Evolutionary conservation across 768 basidiomycete species (phyloP).

Genomic region (Boletus sp.): DNA sequence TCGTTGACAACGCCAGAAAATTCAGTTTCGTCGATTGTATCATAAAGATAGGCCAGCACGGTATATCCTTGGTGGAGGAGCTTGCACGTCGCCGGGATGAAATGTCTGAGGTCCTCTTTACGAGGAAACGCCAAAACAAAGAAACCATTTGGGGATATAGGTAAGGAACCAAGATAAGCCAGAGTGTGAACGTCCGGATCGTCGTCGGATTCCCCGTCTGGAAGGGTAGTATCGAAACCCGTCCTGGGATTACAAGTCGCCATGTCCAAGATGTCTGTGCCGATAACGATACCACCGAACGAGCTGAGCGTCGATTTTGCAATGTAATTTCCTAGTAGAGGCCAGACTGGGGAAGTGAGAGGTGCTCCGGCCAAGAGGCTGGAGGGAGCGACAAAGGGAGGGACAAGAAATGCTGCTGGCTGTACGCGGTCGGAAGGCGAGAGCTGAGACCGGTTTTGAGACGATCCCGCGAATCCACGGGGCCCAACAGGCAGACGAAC

Average conservation of each 20-base stretch:
- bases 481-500: slow-evolving; percentile 43
- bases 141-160: slow-evolving; percentile 15
- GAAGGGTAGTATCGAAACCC: neutral
- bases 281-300: slow-evolving; percentile 41
- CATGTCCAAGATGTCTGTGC: slow-evolving; percentile 4
- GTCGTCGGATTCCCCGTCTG: neutral
- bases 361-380: slow-evolving; percentile 23
- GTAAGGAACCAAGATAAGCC: neutral
- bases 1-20: slow-evolving; percentile 5
- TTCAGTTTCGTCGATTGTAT: neutral
- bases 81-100: slow-evolving; percentile 38
- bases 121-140: slow-evolving; percentile 38
- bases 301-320: slow-evolving; percentile 30
- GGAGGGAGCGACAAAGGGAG: slow-evolving; percentile 55
- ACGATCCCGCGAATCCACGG: slow-evolving; percentile 29
- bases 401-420: slow-evolving; percentile 51
- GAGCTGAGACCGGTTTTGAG: slow-evolving; percentile 32
- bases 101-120: slow-evolving; percentile 32
- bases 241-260: neutral
- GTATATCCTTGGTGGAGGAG: slow-evolving; percentile 32
- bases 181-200: neutral
- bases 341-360: slow-evolving; percentile 24
- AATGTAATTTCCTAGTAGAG: slow-evolving; percentile 22
- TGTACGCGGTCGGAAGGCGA: slow-evolving; percentile 31
- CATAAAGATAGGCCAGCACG: slow-evolving; percentile 34